These are phyloP conservation scores for Thymus mandschuricus DNA, from an alignment of 257 asterid species.

Conservation along the genomic window DNA sequence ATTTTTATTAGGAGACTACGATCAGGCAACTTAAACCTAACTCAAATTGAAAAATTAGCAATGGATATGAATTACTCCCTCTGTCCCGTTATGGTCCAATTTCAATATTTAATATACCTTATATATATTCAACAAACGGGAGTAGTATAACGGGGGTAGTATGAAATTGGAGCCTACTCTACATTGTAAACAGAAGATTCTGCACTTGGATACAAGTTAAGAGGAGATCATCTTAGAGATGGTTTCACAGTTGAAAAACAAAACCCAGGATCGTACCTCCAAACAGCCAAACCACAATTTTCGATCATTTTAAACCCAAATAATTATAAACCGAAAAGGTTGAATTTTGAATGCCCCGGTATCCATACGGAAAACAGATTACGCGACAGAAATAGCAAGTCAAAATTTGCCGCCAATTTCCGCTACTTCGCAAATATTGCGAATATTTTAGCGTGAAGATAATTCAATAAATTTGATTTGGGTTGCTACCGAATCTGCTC, in stretches of 20 bases:
- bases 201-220: background rate
- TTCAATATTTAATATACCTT: too few species aligned
- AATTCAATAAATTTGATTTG: too few species aligned
- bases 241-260: too few species aligned
- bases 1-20: background rate
- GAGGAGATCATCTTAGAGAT: slow-evolving; percentile 15
- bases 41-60: slow-evolving; percentile 1
- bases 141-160: too few species aligned
- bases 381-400: slow-evolving; percentile 12
- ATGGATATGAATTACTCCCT: background rate
- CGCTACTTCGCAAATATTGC: slow-evolving; percentile 17
- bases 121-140: too few species aligned
- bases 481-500: too few species aligned
- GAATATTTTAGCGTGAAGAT: background rate
- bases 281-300: too few species aligned
- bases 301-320: background rate
- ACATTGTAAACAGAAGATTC: slow-evolving; percentile 24
- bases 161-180: background rate
- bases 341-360: slow-evolving; percentile 1
- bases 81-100: too few species aligned
- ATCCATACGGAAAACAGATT: background rate
- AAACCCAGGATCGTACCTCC: too few species aligned
- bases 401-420: slow-evolving; percentile 24
- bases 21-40: background rate
- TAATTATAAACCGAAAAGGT: background rate